Evolutionary conservation across 768 basidiomycete genomes (phyloP).

Genomic region (Dioszegia crocea): DNA sequence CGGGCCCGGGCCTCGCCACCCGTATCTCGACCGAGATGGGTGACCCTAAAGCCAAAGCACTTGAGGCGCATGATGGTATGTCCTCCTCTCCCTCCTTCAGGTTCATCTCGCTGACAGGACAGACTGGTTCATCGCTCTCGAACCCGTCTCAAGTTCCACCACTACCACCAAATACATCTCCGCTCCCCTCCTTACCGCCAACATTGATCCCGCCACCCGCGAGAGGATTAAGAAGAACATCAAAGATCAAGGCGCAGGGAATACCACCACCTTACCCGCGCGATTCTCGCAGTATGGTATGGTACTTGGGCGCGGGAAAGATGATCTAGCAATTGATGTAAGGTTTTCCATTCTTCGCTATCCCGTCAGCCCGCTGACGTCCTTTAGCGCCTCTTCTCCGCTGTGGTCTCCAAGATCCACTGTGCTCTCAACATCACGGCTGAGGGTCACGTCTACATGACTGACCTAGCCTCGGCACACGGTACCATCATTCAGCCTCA

Average conservation of each 20-base stretch:
- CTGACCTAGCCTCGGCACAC: constrained; percentile 27
- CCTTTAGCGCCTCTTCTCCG: not conserved
- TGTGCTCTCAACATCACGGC: constrained; percentile 15
- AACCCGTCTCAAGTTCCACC: no score
- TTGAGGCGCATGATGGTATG: no score
- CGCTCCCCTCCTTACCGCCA: no score
- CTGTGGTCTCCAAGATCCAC: constrained; percentile 26
- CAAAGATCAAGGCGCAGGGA: not conserved
- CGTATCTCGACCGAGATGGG: no score
- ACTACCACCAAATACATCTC: no score
- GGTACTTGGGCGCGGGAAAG: constrained; percentile 1
- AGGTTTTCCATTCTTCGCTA: not conserved
- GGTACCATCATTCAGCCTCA: constrained; percentile 15
- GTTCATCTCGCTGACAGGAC: no score
- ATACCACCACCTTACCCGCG: not conserved
- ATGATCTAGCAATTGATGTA: not conserved
- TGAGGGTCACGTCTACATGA: constrained; percentile 23
- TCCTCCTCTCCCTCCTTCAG: no score
- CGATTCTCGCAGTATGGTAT: not conserved
- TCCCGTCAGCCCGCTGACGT: not conserved
- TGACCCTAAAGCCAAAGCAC: no score
- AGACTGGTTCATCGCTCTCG: no score
- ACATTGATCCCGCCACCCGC: not conserved
- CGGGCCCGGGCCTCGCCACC: no score
- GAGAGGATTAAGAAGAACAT: not conserved